These are phyloP conservation scores for Speleostelium caveatum DNA, from an alignment of 78 protist genomes.

Conservation along the genomic window DNA sequence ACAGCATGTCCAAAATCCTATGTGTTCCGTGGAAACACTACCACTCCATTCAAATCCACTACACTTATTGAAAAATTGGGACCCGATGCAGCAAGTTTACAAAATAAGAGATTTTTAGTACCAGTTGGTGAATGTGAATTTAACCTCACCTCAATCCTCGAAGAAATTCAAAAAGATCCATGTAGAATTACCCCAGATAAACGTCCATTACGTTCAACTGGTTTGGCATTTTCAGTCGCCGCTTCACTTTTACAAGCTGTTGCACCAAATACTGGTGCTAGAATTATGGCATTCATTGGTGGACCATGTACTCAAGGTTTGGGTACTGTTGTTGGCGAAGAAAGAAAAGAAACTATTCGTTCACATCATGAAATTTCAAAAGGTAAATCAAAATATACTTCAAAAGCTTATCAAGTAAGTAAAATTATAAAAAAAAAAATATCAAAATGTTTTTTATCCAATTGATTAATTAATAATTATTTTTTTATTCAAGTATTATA, in stretches of 20 bases:
- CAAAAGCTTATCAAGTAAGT: constrained; percentile 79
- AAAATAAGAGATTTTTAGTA: constrained; percentile 87
- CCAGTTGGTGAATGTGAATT: constrained; percentile 92
- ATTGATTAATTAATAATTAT: not conserved
- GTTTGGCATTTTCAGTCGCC: constrained; percentile 97
- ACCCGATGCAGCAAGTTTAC: constrained; percentile 41
- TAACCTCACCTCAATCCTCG: constrained; percentile 90
- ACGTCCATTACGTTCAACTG: constrained; percentile 94
- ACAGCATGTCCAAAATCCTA: constrained; percentile 86
- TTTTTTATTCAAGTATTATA: too few relatives aligned
- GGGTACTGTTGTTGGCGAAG: constrained; percentile 87
- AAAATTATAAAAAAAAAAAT: too few relatives aligned
- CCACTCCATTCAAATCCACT: constrained; percentile 23
- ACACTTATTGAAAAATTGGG: constrained; percentile 54
- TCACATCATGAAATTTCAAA: constrained; percentile 90
- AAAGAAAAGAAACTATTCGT: constrained; percentile 91
- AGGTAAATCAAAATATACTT: constrained; percentile 82
- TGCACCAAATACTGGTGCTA: constrained; percentile 88
- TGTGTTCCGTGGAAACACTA: constrained; percentile 93
- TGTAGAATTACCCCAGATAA: constrained; percentile 91
- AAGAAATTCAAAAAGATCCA: constrained; percentile 94
- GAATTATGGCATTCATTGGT: constrained; percentile 94
- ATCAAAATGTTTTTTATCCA: not conserved
- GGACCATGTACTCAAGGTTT: constrained; percentile 98
- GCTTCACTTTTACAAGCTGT: constrained; percentile 84